Conservation (phyloP, 192 early-diverging fungal genomes). For the Lobulomyces angularis region DNA sequence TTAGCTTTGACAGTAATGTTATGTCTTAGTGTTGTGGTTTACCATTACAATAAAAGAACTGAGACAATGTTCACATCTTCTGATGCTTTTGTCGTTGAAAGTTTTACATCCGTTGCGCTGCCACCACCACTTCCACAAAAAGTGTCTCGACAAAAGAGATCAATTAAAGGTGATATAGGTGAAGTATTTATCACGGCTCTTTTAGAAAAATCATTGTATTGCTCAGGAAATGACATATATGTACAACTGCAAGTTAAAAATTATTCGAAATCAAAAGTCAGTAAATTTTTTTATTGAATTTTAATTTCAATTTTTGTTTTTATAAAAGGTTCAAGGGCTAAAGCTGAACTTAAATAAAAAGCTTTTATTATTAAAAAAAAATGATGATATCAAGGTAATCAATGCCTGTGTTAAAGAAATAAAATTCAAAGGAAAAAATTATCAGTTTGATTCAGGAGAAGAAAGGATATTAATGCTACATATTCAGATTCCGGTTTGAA, state of each 20-base stretch:
- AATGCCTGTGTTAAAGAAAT: constrained; percentile 27
- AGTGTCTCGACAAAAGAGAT: constrained; percentile 20
- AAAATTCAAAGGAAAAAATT: constrained; percentile 43
- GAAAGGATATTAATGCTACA: constrained; percentile 35
- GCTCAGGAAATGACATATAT: constrained; percentile 24
- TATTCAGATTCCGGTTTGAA: constrained; percentile 36
- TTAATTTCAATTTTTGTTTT: not conserved
- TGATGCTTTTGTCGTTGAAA: constrained; percentile 50
- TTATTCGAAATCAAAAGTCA: constrained; percentile 24
- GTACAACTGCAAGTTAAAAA: constrained; percentile 31
- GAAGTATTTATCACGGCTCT: constrained; percentile 17
- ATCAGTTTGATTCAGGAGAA: constrained; percentile 44
- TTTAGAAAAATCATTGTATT: constrained; percentile 19
- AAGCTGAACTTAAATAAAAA: constrained; percentile 26
- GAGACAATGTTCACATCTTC: constrained; percentile 43
- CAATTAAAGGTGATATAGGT: constrained; percentile 29
- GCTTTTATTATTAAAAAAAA: constrained; percentile 37
- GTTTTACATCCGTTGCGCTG: constrained; percentile 25
- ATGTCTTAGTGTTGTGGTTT: constrained; percentile 32
- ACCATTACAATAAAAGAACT: constrained; percentile 31
- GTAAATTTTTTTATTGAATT: not conserved
- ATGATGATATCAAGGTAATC: constrained; percentile 30
- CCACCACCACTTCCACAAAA: constrained; percentile 19
- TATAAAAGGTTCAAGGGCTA: constrained; percentile 39
- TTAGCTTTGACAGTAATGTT: not conserved